Conservation (phyloP, 306 rosid genomes). For the Fragaria nilgerrensis region DNA sequence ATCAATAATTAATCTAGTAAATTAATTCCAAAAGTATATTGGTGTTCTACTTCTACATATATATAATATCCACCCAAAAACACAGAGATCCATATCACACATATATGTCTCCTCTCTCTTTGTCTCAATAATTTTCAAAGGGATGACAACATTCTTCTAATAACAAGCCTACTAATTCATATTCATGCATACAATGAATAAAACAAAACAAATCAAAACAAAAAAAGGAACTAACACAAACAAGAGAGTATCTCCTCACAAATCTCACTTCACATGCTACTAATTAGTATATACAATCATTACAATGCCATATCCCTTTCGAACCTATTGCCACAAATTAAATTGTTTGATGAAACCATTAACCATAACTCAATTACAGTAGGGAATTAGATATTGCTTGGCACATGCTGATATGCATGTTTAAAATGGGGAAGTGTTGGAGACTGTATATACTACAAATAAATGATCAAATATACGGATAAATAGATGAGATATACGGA, state of each 20-base stretch:
- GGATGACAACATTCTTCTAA: neutral
- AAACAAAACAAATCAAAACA: neutral
- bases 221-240: neutral
- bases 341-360: neutral
- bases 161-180: neutral
- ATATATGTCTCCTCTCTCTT: neutral
- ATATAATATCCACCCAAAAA: neutral
- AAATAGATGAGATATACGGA: slow-evolving; percentile 30
- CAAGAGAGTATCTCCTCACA: neutral
- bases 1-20: neutral
- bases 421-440: slow-evolving; percentile 13
- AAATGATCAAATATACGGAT: no score
- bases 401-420: neutral
- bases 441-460: neutral
- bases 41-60: neutral
- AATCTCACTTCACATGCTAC: neutral
- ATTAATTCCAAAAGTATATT: slow-evolving; percentile 1
- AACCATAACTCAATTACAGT: no score
- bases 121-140: neutral
- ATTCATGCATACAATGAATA: neutral
- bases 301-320: neutral
- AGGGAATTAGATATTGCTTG: neutral
- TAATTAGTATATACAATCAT: neutral
- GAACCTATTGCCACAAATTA: neutral
- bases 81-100: neutral